Base-by-base conservation (phyloP, 768 basidiomycete species). In the Coprinopsis cinerea region DNA sequence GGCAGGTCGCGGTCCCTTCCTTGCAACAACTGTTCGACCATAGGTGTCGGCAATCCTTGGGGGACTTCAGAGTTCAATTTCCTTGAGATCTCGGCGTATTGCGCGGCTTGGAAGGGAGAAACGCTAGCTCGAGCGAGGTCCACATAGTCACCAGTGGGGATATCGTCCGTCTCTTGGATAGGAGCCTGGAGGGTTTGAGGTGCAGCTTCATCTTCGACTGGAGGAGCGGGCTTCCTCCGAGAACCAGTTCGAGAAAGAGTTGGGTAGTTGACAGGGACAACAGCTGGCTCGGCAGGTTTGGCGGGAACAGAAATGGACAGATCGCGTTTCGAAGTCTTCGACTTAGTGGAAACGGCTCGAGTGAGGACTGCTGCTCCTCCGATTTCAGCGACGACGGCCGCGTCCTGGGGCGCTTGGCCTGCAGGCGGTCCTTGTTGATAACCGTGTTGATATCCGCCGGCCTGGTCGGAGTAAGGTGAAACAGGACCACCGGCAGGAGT, bases 101-200 rank as follows among this genome's bases (percentile, higher is more conserved):
- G 88, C 0, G 72, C 75, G 34, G 83, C 86, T 59, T 89, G 87
- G 73, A 75, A 85, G 0, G 86, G 85, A 2, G 85, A 81, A 2
- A 87, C 77, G 57, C 85, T 86, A 15, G 81, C 80, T 37, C 87
- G 74, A 59, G 66, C 69, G 35, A 89, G 69, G 56, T 88, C 82
- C 30, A 81, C 71, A 49, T 88, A 87, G 52, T 81, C 76, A 10
- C 47, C 55, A 20, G 51, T 53, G 27, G 61, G 58, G 35, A 49
- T 34, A 25, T 39, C 22, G 17, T 40, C n/a, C 54, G 60, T 17
- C 39, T 48, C 42, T 53, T 56, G 28, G 37, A 47, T 50, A 50
- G 34, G 54, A 32, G 17, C 18, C n/a, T n/a, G n/a, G n/a, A n/a
- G n/a, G n/a, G n/a, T n/a, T n/a, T n/a, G n/a, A n/a, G n/a, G n/a